A percentile compares a stretch with the other conserved stretches of the same genome.
phyloP scores from a whole-genome alignment of 176 grass and related monocot species.

The Urochloa ruziziensis region DNA sequence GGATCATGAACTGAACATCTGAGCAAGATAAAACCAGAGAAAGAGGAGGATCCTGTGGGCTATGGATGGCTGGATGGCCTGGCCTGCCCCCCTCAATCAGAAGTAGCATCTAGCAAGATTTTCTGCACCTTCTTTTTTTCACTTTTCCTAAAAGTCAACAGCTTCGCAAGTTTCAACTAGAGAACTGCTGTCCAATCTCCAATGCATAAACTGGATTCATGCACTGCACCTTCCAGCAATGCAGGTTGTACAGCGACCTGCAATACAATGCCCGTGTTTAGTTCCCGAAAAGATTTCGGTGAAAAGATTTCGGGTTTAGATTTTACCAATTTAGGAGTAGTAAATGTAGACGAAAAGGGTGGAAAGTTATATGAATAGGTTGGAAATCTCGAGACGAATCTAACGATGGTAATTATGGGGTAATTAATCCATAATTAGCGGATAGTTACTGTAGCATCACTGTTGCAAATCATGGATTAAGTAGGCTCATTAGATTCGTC shows the following conservation, averaged over 20 bases:
- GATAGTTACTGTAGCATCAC: no score
- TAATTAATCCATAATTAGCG: no score
- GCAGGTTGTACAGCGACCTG: background rate
- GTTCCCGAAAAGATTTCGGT: no score
- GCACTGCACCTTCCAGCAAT: background rate
- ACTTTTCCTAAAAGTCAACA: background rate
- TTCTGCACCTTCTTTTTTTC: background rate
- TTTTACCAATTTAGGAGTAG: no score
- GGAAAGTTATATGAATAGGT: no score
- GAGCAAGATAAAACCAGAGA: background rate
- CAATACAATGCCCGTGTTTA: background rate
- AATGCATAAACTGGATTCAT: background rate
- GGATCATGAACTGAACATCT: background rate
- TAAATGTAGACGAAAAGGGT: no score
- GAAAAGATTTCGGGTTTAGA: no score
- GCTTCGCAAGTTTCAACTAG: slow-evolving; percentile 31
- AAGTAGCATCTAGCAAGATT: slow-evolving; percentile 13
- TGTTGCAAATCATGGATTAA: no score
- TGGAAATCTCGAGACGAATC: no score
- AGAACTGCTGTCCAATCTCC: background rate
- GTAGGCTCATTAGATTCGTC: no score
- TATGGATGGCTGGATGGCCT: slow-evolving; percentile 2
- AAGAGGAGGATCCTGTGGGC: background rate
- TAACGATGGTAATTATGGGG: no score
- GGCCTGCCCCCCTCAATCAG: background rate